A percentile compares a stretch with the other conserved stretches of the same genome.
Conservation (phyloP, 306 rosid species). For the Malus sieversii region DNA sequence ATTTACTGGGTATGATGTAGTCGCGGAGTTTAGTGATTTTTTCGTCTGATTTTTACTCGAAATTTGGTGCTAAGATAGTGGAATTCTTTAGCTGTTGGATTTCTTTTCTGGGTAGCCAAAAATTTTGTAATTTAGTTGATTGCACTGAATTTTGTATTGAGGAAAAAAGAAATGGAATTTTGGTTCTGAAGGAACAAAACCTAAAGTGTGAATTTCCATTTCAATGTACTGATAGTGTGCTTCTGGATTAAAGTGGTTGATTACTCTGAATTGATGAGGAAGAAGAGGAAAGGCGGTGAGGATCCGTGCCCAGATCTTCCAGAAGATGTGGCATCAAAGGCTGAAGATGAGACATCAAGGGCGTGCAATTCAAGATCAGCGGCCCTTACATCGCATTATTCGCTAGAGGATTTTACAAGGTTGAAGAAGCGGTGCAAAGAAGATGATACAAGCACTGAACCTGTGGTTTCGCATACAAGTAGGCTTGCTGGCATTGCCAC, state of each 20-base stretch:
- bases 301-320: constrained; percentile 34
- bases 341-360: constrained; percentile 27
- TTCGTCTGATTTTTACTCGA: background rate
- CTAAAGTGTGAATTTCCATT: constrained; percentile 9
- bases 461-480: constrained; percentile 50
- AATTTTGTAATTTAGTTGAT: background rate
- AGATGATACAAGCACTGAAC: constrained; percentile 30
- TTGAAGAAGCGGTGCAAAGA: constrained; percentile 88
- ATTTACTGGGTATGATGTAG: background rate
- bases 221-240: constrained; percentile 5
- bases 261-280: constrained; percentile 65
- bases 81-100: background rate
- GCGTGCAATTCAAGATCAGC: constrained; percentile 49
- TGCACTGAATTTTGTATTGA: constrained; percentile 2
- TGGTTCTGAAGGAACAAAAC: constrained; percentile 2
- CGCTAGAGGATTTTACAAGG: constrained; percentile 78
- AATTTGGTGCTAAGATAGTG: background rate
- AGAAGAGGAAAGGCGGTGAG: constrained; percentile 90
- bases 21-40: background rate
- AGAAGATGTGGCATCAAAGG: constrained; percentile 25
- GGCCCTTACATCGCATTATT: constrained; percentile 55
- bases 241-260: constrained; percentile 13
- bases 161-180: background rate
- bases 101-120: background rate
- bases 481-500: constrained; percentile 93